These are phyloP conservation scores for Lobosporangium transversale DNA, from an alignment of 192 early-diverging fungal species.

Conservation along the genomic window DNA sequence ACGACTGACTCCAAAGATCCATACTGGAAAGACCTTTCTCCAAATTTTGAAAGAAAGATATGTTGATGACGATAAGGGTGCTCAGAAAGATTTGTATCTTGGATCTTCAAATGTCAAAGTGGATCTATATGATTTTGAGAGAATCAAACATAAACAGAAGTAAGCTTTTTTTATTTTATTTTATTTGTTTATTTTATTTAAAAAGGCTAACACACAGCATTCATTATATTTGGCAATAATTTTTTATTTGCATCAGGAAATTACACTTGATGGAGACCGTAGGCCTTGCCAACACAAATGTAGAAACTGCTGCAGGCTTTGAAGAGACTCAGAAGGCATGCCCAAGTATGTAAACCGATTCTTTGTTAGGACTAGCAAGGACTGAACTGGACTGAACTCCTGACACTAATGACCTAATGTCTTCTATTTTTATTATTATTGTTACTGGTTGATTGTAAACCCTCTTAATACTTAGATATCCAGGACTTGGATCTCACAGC, in stretches of 20 bases:
- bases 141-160: slow-evolving; percentile 57
- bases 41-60: slow-evolving; percentile 58
- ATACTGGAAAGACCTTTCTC: slow-evolving; percentile 54
- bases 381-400: background rate
- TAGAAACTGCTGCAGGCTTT: slow-evolving; percentile 39
- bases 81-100: slow-evolving; percentile 20
- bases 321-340: slow-evolving; percentile 50
- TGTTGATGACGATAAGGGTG: slow-evolving; percentile 21
- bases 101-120: slow-evolving; percentile 61
- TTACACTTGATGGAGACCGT: slow-evolving; percentile 44
- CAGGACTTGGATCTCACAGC: slow-evolving; percentile 64
- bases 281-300: slow-evolving; percentile 56
- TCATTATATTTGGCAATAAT: too few species aligned
- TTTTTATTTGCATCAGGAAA: too few species aligned
- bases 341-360: slow-evolving; percentile 55
- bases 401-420: background rate
- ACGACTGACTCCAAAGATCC: slow-evolving; percentile 57
- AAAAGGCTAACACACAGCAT: background rate
- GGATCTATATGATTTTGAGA: slow-evolving; percentile 64
- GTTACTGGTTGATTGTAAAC: background rate
- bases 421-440: background rate
- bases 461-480: slow-evolving; percentile 47
- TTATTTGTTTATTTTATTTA: background rate
- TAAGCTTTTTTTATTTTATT: slow-evolving; percentile 3
- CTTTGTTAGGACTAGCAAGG: too few species aligned